phyloP scores from a whole-genome alignment of 495 filamentous ascomycete species.

The Cercophora newfieldiana region DNA sequence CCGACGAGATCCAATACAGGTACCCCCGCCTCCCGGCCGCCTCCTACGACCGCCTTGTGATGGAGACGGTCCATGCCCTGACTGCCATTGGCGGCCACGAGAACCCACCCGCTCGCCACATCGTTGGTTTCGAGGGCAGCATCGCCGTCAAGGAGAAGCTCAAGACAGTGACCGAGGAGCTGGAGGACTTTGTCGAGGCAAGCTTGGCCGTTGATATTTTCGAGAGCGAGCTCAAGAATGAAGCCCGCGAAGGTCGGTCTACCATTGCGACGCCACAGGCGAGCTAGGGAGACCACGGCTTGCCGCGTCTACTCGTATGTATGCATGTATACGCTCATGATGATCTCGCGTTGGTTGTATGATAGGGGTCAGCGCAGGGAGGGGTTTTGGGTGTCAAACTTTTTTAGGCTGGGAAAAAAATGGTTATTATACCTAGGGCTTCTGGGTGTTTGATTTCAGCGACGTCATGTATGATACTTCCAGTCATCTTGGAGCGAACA shows the following conservation, averaged over 20 bases:
- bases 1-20: constrained; percentile 62
- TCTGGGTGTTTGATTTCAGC: not conserved
- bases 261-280: constrained; percentile 21
- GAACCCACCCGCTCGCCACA: constrained; percentile 91
- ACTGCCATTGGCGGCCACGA: constrained; percentile 91
- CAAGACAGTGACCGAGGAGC: constrained; percentile 91
- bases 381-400: not conserved
- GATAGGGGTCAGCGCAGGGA: not conserved
- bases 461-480: not conserved
- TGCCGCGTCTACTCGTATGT: constrained; percentile 1
- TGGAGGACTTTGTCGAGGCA: constrained; percentile 93
- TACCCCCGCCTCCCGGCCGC: constrained; percentile 68
- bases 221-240: constrained; percentile 49
- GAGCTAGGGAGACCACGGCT: not conserved
- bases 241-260: constrained; percentile 42
- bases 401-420: not conserved
- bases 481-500: not conserved
- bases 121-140: constrained; percentile 88
- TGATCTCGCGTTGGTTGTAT: not conserved
- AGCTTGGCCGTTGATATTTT: constrained; percentile 82
- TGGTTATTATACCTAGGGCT: not conserved
- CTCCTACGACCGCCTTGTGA: constrained; percentile 67
- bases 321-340: not conserved
- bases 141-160: constrained; percentile 91
- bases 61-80: constrained; percentile 90